Percentiles rank a stretch among this genome's conserved stretches.
Conservation (phyloP, 352 stramenopile genomes). For the Aphanomyces stellatus region DNA sequence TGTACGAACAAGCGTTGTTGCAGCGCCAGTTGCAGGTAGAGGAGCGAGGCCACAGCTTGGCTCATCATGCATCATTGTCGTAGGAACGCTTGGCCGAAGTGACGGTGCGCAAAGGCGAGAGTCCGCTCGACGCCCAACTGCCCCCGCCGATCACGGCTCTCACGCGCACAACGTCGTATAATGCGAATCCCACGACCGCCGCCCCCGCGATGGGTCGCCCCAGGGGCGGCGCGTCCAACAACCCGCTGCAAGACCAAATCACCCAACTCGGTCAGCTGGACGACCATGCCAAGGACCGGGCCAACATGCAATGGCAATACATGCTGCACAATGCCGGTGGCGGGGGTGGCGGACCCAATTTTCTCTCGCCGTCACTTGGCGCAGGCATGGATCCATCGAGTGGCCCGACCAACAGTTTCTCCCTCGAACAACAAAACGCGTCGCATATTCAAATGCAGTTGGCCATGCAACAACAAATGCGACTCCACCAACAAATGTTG, state of each 20-base stretch:
- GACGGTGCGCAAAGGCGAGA: constrained; percentile 4
- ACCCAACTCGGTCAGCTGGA: constrained; percentile 2
- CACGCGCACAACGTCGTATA: neutral
- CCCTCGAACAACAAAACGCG: constrained; percentile 19
- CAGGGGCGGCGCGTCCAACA: too few species aligned
- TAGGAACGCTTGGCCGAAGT: constrained; percentile 13
- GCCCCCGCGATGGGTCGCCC: too few species aligned
- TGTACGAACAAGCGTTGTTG: constrained; percentile 16
- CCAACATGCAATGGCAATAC: neutral
- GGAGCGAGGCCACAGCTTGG: too few species aligned
- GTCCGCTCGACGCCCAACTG: neutral
- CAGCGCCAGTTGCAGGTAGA: constrained; percentile 13
- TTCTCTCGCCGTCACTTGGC: neutral
- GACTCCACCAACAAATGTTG: constrained; percentile 80
- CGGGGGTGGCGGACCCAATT: neutral
- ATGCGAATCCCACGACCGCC: neutral
- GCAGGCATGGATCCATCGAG: neutral
- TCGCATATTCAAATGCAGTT: constrained; percentile 77
- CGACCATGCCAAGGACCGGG: neutral
- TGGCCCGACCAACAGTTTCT: neutral
- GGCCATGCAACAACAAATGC: constrained; percentile 85
- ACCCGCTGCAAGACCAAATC: constrained; percentile 7
- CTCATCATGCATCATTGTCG: too few species aligned
- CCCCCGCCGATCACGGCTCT: neutral
- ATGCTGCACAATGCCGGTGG: neutral